Evolutionary conservation across 169 alveolate genomes (phyloP).

Genomic region (Amoebophrya sp.): DNA sequence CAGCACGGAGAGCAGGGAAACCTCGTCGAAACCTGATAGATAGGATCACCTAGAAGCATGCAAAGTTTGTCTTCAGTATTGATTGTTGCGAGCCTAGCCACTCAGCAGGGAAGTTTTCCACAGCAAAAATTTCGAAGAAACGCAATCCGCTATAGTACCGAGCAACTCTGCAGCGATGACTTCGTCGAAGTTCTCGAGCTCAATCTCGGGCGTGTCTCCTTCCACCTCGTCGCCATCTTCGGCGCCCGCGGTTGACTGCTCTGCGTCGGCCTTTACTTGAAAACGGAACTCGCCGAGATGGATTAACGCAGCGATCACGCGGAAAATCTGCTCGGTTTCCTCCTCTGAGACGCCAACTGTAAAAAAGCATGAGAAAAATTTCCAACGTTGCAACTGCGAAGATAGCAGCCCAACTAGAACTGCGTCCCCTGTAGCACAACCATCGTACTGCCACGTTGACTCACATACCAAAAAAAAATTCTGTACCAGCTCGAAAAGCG

Average conservation of each 20-base stretch:
- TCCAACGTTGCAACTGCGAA: neutral
- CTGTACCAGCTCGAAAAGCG: neutral
- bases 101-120: too few relatives aligned
- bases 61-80: too few relatives aligned
- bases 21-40: neutral
- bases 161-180: neutral
- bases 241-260: too few relatives aligned
- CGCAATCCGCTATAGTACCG: too few relatives aligned
- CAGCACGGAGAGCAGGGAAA: neutral
- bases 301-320: constrained; percentile 37
- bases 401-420: neutral
- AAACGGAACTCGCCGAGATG: constrained; percentile 27
- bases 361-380: too few relatives aligned
- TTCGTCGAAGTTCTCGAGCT: neutral
- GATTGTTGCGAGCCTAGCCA: too few relatives aligned
- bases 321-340: constrained; percentile 23
- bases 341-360: neutral
- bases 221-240: neutral
- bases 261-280: neutral
- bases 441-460: neutral
- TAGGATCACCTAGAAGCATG: too few relatives aligned
- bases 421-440: neutral
- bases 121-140: too few relatives aligned
- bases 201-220: neutral
- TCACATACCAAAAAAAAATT: neutral